Evolutionary conservation across 306 rosid species (phyloP).

Genomic region (Quercus bicolor): DNA sequence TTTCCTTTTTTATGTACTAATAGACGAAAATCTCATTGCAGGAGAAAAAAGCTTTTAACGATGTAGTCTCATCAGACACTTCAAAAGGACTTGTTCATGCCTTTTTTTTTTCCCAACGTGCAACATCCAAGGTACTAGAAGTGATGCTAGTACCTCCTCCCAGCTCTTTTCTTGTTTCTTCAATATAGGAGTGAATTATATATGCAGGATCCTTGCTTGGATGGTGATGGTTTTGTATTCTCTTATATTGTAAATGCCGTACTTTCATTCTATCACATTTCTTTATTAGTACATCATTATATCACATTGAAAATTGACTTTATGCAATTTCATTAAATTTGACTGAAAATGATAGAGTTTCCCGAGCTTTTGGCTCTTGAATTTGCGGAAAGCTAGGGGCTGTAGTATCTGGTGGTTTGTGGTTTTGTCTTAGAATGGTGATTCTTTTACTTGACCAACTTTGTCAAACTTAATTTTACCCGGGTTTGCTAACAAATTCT

Average conservation of each 20-base stretch:
- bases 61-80: slow-evolving; percentile 66
- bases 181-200: background rate
- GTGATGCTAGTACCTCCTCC: slow-evolving; percentile 16
- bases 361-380: background rate
- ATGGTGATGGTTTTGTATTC: background rate
- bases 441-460: background rate
- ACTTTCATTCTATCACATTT: background rate
- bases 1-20: slow-evolving; percentile 19
- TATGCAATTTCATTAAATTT: background rate
- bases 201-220: background rate
- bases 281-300: background rate
- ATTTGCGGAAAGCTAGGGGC: background rate
- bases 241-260: background rate
- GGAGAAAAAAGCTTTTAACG: slow-evolving; percentile 78
- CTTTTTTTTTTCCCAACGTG: slow-evolving; percentile 81
- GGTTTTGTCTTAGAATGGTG: background rate
- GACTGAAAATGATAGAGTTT: background rate
- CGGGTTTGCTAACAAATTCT: background rate
- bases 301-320: background rate
- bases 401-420: background rate
- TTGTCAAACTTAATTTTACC: background rate
- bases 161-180: background rate
- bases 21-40: slow-evolving; percentile 34
- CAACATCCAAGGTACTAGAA: slow-evolving; percentile 69
- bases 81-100: slow-evolving; percentile 79